phyloP scores from a whole-genome alignment of 345 rosid species.

The Acer saccharum region DNA sequence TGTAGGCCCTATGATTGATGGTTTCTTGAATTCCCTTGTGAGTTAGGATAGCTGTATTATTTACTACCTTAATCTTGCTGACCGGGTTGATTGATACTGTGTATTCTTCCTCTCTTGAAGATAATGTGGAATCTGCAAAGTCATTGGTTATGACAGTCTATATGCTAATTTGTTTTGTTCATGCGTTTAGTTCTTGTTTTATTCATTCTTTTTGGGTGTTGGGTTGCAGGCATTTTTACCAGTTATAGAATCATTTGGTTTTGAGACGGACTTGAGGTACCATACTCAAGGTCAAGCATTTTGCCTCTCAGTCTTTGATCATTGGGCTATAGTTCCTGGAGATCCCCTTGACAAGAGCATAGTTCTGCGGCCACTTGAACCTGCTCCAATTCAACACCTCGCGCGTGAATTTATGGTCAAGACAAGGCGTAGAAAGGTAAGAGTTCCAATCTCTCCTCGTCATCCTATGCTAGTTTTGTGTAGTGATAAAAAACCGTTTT shows the following conservation, averaged over 20 bases:
- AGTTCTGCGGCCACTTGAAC: slow-evolving; percentile 81
- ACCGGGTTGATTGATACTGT: not conserved
- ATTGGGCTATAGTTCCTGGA: slow-evolving; percentile 93
- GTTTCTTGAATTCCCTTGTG: slow-evolving; percentile 6
- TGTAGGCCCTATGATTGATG: not conserved
- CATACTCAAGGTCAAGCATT: slow-evolving; percentile 96
- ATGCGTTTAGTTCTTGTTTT: not conserved
- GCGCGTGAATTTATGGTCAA: slow-evolving; percentile 92
- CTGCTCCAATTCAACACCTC: slow-evolving; percentile 87
- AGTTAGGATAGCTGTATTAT: slow-evolving; percentile 6
- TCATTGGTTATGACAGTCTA: not conserved
- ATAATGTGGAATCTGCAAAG: not conserved
- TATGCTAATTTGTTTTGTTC: not conserved
- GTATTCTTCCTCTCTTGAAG: not conserved
- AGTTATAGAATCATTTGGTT: slow-evolving; percentile 88
- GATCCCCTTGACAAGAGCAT: slow-evolving; percentile 96
- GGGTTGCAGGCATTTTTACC: slow-evolving; percentile 79
- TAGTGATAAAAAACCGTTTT: not conserved
- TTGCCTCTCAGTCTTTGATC: slow-evolving; percentile 77
- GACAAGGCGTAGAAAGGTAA: slow-evolving; percentile 87
- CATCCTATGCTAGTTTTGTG: not conserved
- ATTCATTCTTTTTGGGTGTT: not conserved
- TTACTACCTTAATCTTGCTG: slow-evolving; percentile 2
- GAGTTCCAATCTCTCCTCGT: not conserved
- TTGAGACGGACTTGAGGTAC: slow-evolving; percentile 87